These are phyloP conservation scores for Aureobasidium musti DNA, from an alignment of 2,329 filamentous ascomycete genomes.

Conservation along the genomic window DNA sequence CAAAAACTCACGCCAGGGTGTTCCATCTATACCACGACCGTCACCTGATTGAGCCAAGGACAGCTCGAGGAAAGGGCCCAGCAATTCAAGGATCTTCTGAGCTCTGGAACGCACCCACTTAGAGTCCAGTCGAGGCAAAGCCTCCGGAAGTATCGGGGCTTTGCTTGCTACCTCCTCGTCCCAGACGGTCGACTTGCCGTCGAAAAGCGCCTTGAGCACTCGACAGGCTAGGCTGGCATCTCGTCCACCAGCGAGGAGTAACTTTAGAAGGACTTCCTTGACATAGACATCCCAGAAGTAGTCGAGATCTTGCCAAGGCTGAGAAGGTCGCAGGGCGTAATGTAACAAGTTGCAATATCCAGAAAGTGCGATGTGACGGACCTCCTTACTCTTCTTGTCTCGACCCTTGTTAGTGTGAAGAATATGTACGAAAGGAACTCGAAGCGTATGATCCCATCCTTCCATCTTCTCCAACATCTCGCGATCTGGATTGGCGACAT, in stretches of 20 bases:
- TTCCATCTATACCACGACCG: conserved; percentile 34
- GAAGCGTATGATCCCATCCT: conserved; percentile 63
- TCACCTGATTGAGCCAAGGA: conserved; percentile 48
- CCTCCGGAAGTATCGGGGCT: conserved; percentile 58
- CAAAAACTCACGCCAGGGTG: conserved; percentile 54
- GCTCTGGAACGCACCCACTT: conserved; percentile 83
- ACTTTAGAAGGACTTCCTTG: conserved; percentile 60
- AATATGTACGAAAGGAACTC: conserved; percentile 65
- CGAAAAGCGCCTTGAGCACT: conserved; percentile 73
- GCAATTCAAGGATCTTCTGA: conserved; percentile 62
- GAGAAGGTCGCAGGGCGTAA: conserved; percentile 74
- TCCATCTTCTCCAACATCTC: conserved; percentile 56
- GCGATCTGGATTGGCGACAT: conserved; percentile 66
- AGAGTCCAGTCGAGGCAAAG: conserved; percentile 79
- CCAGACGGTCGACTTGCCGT: conserved; percentile 64
- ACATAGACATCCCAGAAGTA: conserved; percentile 78
- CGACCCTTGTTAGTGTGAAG: conserved; percentile 62
- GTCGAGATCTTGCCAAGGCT: conserved; percentile 67
- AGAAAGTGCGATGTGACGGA: conserved; percentile 63
- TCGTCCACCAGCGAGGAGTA: conserved; percentile 53
- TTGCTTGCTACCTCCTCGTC: conserved; percentile 69
- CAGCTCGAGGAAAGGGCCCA: conserved; percentile 56
- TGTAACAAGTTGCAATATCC: conserved; percentile 81
- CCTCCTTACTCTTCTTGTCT: conserved; percentile 51
- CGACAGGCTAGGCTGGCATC: conserved; percentile 63